These are phyloP conservation scores for Solanum hybrid DNA, from an alignment of 305 asterid species.

Conservation along the genomic window DNA sequence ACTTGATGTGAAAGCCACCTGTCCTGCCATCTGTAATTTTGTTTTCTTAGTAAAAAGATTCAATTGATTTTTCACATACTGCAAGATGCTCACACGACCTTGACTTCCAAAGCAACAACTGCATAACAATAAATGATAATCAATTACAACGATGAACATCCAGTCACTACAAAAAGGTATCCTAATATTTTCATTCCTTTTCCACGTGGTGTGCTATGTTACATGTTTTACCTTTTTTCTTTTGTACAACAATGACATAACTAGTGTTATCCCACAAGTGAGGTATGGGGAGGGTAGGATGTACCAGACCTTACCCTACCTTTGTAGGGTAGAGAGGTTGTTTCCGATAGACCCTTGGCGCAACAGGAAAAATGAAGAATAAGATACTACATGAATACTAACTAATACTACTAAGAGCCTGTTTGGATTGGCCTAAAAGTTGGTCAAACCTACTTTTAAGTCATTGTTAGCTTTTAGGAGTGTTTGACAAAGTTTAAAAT, in stretches of 20 bases:
- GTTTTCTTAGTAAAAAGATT: conserved; percentile 22
- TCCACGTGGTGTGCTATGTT: background rate
- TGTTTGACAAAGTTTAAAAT: background rate
- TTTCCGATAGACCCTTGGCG: background rate
- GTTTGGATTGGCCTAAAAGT: background rate
- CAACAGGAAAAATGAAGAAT: background rate
- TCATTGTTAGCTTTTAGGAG: background rate
- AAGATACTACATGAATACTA: background rate
- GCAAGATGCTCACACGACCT: background rate
- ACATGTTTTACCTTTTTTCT: background rate
- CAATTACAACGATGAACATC: background rate
- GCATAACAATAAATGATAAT: background rate
- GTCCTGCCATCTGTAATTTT: conserved; percentile 41
- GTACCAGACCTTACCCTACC: background rate
- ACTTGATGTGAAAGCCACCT: conserved; percentile 33
- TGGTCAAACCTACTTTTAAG: background rate
- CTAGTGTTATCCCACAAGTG: background rate
- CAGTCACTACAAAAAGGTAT: background rate
- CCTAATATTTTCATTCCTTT: background rate
- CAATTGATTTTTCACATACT: conserved; percentile 6
- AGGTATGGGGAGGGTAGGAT: background rate
- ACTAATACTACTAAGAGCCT: background rate
- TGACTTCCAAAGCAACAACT: conserved; percentile 3
- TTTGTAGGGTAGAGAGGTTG: background rate
- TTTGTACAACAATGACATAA: background rate